phyloP scores from a whole-genome alignment of 2,329 filamentous ascomycete genomes.

The Penicillium janthinellum region DNA sequence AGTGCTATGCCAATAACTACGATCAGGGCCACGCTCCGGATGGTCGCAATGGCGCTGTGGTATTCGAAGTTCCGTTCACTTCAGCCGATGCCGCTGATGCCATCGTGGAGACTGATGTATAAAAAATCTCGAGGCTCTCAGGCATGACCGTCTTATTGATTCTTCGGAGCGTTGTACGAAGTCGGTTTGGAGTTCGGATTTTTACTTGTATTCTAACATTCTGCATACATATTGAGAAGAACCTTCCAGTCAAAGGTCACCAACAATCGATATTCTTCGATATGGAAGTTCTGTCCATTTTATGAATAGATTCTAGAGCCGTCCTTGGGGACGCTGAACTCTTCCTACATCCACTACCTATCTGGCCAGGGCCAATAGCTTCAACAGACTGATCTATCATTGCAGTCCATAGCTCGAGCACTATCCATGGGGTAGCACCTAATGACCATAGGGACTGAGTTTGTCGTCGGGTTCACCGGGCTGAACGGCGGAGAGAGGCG shows the following conservation, averaged over 20 bases:
- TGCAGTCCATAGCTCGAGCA: too few relatives aligned
- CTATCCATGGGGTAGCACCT: too few relatives aligned
- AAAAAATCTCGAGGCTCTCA: constrained; percentile 13
- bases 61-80: constrained; percentile 74
- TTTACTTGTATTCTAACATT: constrained; percentile 21
- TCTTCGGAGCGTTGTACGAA: constrained; percentile 20
- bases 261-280: neutral
- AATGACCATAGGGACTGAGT: too few relatives aligned
- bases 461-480: too few relatives aligned
- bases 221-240: constrained; percentile 14
- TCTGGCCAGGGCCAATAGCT: too few relatives aligned
- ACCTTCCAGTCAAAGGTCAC: neutral
- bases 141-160: neutral
- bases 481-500: too few relatives aligned
- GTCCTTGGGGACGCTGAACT: too few relatives aligned
- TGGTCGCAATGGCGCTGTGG: constrained; percentile 79
- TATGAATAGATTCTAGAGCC: too few relatives aligned
- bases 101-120: constrained; percentile 23
- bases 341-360: too few relatives aligned
- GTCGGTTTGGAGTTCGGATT: constrained; percentile 21
- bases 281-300: neutral
- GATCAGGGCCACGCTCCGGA: constrained; percentile 35
- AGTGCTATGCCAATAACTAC: constrained; percentile 48
- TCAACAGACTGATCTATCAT: too few relatives aligned
- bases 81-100: constrained; percentile 19